Evolutionary conservation across 306 rosid genomes (phyloP).

Genomic region (Cucumis hystrix): DNA sequence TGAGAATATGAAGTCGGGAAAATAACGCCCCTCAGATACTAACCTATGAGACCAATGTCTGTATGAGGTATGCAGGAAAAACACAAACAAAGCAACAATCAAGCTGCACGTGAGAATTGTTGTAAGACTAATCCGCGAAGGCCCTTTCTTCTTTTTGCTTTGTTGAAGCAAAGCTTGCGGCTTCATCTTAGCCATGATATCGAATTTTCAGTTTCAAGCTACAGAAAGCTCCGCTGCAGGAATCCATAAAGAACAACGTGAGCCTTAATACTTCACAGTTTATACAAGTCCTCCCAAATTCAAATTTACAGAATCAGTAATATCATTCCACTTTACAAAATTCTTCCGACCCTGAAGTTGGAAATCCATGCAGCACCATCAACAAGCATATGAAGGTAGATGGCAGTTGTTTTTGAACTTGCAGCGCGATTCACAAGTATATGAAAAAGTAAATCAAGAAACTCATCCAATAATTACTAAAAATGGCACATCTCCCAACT

Average conservation of each 20-base stretch:
- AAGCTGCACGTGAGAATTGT: constrained; percentile 31
- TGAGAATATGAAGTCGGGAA: not conserved
- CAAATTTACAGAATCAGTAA: not conserved
- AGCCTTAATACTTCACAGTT: not conserved
- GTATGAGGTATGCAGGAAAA: constrained; percentile 30
- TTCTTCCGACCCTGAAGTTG: not conserved
- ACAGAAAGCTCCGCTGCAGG: constrained; percentile 3
- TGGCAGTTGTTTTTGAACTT: not conserved
- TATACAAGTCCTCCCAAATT: not conserved
- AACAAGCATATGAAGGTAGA: not conserved
- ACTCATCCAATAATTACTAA: not conserved
- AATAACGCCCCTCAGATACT: constrained; percentile 1
- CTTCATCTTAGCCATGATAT: constrained; percentile 54
- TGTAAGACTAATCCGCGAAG: constrained; percentile 29
- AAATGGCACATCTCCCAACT: not conserved
- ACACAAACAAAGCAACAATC: constrained; percentile 31
- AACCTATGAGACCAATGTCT: constrained; percentile 55
- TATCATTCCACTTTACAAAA: not conserved
- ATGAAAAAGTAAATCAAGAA: not conserved
- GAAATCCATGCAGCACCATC: not conserved
- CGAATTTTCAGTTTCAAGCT: constrained; percentile 14
- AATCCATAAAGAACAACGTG: not conserved
- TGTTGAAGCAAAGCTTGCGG: constrained; percentile 64
- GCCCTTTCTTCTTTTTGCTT: constrained; percentile 73
- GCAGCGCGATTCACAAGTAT: not conserved